Evolutionary conservation across 805 yeast genomes (phyloP), one percentile per base, ranked within the genome.

Genomic region (Yarrowia sp.): DNA sequence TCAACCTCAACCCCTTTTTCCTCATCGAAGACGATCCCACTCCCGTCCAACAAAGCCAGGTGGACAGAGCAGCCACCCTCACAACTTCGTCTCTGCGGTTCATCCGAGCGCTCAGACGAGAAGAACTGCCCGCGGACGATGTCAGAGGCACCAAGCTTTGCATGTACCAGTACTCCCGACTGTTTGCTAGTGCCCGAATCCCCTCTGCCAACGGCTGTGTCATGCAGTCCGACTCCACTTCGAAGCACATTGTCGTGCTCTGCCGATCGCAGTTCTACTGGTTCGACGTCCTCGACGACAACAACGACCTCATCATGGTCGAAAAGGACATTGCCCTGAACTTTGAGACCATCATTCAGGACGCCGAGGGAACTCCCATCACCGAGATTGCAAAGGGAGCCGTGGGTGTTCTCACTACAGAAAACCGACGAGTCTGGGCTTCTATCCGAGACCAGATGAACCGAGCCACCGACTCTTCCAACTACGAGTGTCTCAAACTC

Each of bases 21-120:
- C 84, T 92, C 72, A 83, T 92, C 70, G 97, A 92, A 76, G 97
- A 92, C 74, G 97, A 92, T 73, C 97, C 97, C 1, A 91, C 95
- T 73, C 85, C 88, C 42, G 81, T 85, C 67, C 70, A 69, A 49
- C 75, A 73, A 68, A 83, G 83, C 50, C 96, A 91, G 77, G 85
- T 91, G 46, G 87, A 87, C 74, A 80, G 98, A 69, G 96, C 97
- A 3, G 90, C 96, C 3, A 83, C 91, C 9, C 81, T 92, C 67
- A 88, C 93, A 0, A 82, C 88, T 15, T 89, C 96, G 7, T 85
- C 94, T 10, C 81, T 92, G 71, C 85, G 92, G 73, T 92, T 92
- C 77, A 85, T 91, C 53, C 84, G 91, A 70, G 96, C 96, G 15
- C 79, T 92, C 69, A 85, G 95, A 71, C 84, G 87, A 70, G 86